These are phyloP conservation scores for Xylaria sp. DNA, from an alignment of 2,329 filamentous ascomycete species.

Conservation along the genomic window DNA sequence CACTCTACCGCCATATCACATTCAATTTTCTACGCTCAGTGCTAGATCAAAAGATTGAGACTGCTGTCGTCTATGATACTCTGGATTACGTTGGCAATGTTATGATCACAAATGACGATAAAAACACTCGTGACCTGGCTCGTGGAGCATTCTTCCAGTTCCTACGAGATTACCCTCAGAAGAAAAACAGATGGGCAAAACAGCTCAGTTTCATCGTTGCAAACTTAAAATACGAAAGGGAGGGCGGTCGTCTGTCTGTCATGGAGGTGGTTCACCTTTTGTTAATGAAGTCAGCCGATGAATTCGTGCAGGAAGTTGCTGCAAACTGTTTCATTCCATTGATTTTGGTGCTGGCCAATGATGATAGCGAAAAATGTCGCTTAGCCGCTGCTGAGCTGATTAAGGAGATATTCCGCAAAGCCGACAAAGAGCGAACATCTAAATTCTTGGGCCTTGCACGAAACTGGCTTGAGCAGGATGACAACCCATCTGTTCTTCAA, in stretches of 20 bases:
- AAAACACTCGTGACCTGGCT: slow-evolving; percentile 85
- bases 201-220: slow-evolving; percentile 89
- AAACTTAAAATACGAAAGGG: slow-evolving; percentile 90
- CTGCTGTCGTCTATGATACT: slow-evolving; percentile 88
- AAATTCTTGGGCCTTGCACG: slow-evolving; percentile 77
- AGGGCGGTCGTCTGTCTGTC: slow-evolving; percentile 88
- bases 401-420: slow-evolving; percentile 81
- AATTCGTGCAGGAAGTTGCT: slow-evolving; percentile 83
- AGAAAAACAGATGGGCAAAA: slow-evolving; percentile 86
- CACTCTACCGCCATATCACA: slow-evolving; percentile 88
- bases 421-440: slow-evolving; percentile 76
- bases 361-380: slow-evolving; percentile 86
- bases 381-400: slow-evolving; percentile 83
- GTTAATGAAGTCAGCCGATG: slow-evolving; percentile 84
- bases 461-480: slow-evolving; percentile 79
- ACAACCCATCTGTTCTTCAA: slow-evolving; percentile 75
- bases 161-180: slow-evolving; percentile 92
- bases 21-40: slow-evolving; percentile 94
- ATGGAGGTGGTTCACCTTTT: slow-evolving; percentile 91
- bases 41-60: slow-evolving; percentile 84
- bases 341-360: slow-evolving; percentile 86
- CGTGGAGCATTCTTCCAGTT: slow-evolving; percentile 94
- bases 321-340: slow-evolving; percentile 86
- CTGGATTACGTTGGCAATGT: slow-evolving; percentile 88
- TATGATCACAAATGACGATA: slow-evolving; percentile 96